Conservation (phyloP, 208 protist genomes). For the Crithidia expoeki region DNA sequence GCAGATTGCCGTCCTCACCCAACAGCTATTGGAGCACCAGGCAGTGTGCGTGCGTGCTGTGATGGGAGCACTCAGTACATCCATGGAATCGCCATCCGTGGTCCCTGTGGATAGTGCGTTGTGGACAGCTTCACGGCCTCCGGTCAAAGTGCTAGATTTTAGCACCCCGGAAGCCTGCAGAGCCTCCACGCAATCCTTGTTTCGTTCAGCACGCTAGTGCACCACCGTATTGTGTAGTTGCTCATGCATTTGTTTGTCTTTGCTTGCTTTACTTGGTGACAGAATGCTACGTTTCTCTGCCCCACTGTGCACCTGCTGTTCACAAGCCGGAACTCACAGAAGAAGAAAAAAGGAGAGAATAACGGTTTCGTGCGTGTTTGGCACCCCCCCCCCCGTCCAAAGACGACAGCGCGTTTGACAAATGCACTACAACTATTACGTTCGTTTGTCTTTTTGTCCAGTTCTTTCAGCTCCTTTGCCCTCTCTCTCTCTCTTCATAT, state of each 20-base stretch:
- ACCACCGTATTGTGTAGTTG: neutral
- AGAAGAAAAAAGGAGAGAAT: no score
- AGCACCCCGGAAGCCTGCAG: conserved; percentile 37
- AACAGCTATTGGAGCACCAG: conserved; percentile 15
- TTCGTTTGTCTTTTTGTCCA: no score
- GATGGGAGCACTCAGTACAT: neutral
- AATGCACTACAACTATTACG: no score
- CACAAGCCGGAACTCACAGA: no score
- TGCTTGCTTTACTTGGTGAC: no score
- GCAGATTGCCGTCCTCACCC: conserved; percentile 16
- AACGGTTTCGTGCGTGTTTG: no score
- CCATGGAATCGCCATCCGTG: neutral
- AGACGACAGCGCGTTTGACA: no score
- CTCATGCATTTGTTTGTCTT: neutral
- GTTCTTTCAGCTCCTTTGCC: no score
- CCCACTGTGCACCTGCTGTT: no score
- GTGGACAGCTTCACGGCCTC: neutral
- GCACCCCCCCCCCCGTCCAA: no score
- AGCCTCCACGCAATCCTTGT: conserved; percentile 31
- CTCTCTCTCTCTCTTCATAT: conserved; percentile 5
- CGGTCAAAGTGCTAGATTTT: conserved; percentile 41
- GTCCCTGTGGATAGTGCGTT: no score
- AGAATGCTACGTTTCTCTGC: neutral
- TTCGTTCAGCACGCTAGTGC: conserved; percentile 7
- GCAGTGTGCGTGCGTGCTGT: conserved; percentile 3